phyloP scores from a whole-genome alignment of 768 basidiomycete genomes.

The Pleurotus pulmonarius region DNA sequence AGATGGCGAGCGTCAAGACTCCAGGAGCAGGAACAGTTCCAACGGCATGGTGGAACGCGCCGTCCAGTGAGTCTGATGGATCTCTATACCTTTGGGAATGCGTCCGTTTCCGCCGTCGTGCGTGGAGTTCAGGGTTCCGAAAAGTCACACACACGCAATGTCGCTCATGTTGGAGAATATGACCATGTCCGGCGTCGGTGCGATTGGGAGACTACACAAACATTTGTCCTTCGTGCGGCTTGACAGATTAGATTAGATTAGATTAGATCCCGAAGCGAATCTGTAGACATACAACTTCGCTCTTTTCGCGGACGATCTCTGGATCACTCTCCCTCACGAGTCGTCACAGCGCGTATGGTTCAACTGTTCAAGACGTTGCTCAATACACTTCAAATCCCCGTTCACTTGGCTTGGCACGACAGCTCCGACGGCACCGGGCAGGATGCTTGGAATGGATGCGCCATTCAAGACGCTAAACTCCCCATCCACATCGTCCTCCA shows the following conservation, averaged over 20 bases:
- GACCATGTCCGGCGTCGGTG: constrained; percentile 49
- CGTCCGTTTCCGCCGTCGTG: constrained; percentile 68
- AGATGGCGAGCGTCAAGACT: too few relatives aligned
- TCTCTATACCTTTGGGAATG: constrained; percentile 42
- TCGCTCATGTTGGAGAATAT: constrained; percentile 68
- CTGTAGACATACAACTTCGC: neutral
- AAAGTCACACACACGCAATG: constrained; percentile 63
- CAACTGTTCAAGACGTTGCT: too few relatives aligned
- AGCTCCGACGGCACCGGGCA: neutral
- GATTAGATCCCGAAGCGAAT: too few relatives aligned
- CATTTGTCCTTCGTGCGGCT: constrained; percentile 32
- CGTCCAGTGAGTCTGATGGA: too few relatives aligned
- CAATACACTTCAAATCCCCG: too few relatives aligned
- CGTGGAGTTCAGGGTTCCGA: constrained; percentile 77
- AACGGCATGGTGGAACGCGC: too few relatives aligned
- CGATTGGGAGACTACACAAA: constrained; percentile 50
- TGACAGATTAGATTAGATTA: constrained; percentile 29
- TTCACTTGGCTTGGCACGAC: neutral
- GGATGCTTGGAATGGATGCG: neutral
- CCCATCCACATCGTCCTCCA: neutral
- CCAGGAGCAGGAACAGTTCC: too few relatives aligned
- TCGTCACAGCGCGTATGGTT: neutral
- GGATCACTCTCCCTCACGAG: neutral
- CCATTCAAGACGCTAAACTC: neutral
- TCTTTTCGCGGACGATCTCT: neutral